These are phyloP conservation scores for Powellomyces hirtus DNA, from an alignment of 192 early-diverging fungal genomes.

Conservation along the genomic window DNA sequence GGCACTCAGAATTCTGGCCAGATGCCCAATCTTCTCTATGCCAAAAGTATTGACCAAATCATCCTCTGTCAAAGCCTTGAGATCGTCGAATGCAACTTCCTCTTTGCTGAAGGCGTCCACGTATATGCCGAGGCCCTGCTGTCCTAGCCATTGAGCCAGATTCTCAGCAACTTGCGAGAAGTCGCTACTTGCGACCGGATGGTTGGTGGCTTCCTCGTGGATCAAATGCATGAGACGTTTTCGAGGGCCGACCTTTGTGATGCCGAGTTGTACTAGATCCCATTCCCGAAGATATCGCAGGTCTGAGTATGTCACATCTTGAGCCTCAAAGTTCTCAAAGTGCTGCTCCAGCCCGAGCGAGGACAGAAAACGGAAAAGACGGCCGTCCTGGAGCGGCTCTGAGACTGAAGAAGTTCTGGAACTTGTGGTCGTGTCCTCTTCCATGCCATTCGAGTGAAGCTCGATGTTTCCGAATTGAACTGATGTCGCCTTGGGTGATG, in stretches of 20 bases:
- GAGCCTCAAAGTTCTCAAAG: neutral
- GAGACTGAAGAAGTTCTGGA: neutral
- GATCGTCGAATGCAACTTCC: conserved; percentile 20
- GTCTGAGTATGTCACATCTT: conserved; percentile 10
- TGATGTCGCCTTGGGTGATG: neutral
- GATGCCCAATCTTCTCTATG: conserved; percentile 17
- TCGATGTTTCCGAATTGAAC: neutral
- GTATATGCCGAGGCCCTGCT: neutral
- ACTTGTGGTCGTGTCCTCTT: neutral
- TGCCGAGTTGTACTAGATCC: conserved; percentile 20
- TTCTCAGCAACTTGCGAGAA: neutral
- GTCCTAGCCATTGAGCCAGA: neutral
- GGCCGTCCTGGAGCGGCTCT: neutral
- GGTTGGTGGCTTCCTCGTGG: neutral
- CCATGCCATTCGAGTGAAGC: neutral
- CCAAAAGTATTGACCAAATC: conserved; percentile 22
- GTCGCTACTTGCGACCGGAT: neutral
- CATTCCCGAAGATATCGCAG: conserved; percentile 12
- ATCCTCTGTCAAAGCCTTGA: conserved; percentile 19
- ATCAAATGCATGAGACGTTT: conserved; percentile 23
- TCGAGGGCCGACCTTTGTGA: conserved; percentile 28
- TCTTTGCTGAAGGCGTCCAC: conserved; percentile 10
- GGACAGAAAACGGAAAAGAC: conserved; percentile 5
- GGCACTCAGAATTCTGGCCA: neutral
- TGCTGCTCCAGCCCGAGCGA: conserved; percentile 10